These are phyloP conservation scores for Gossypium thurberi DNA, from an alignment of 345 rosid genomes.

Conservation along the genomic window DNA sequence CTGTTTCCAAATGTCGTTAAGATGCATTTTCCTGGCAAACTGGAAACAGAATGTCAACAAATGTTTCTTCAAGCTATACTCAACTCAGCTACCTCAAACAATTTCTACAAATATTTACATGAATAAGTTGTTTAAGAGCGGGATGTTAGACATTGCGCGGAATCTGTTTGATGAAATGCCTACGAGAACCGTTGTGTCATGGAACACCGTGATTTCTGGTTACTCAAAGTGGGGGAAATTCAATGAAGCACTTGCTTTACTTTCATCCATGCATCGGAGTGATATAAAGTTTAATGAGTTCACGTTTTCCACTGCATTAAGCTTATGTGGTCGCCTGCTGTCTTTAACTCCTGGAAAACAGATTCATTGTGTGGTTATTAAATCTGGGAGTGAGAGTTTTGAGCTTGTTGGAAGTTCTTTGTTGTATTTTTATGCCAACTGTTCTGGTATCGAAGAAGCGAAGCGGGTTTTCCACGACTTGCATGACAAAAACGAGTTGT, in stretches of 20 bases:
- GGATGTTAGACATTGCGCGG: slow-evolving; percentile 32
- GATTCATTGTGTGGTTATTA: slow-evolving; percentile 34
- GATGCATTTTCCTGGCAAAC: background rate
- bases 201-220: slow-evolving; percentile 44
- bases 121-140: background rate
- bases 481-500: slow-evolving; percentile 23
- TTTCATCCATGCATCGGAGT: slow-evolving; percentile 29
- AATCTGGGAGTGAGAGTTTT: slow-evolving; percentile 33
- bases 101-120: slow-evolving; percentile 32
- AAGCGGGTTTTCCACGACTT: slow-evolving; percentile 34
- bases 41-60: background rate
- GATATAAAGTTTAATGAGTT: slow-evolving; percentile 27
- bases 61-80: slow-evolving; percentile 1
- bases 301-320: slow-evolving; percentile 31
- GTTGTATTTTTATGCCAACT: slow-evolving; percentile 36
- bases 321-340: slow-evolving; percentile 28
- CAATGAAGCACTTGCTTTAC: slow-evolving; percentile 25
- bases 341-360: slow-evolving; percentile 28
- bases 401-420: slow-evolving; percentile 42
- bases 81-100: slow-evolving; percentile 2
- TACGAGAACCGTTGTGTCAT: slow-evolving; percentile 32
- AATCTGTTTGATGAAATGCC: slow-evolving; percentile 50
- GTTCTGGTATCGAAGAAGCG: slow-evolving; percentile 29
- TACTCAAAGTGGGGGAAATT: slow-evolving; percentile 33
- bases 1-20: background rate